A percentile compares a stretch with the other conserved stretches of the same genome.
phyloP scores from a whole-genome alignment of 2,329 filamentous ascomycete species.

The Colletotrichum gigasporum region DNA sequence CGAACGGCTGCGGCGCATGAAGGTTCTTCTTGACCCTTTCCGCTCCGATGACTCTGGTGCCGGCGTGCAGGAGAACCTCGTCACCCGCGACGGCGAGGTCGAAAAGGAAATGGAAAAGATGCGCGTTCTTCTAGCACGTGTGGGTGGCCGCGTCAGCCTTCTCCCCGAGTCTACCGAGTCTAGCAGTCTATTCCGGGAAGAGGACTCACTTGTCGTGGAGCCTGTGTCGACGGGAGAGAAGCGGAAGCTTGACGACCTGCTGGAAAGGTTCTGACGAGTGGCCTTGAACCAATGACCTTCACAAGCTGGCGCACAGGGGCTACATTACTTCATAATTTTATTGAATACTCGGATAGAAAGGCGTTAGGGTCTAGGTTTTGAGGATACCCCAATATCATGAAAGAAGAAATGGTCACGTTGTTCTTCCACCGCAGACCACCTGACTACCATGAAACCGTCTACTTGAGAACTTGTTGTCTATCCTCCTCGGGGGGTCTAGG shows the following conservation, averaged over 20 bases:
- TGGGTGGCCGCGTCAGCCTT: constrained; percentile 61
- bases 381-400: constrained; percentile 16
- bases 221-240: constrained; percentile 51
- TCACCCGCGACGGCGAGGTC: constrained; percentile 71
- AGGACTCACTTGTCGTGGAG: constrained; percentile 39
- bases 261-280: constrained; percentile 44
- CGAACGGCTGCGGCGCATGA: constrained; percentile 59
- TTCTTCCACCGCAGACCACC: background rate
- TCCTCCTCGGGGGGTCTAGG: background rate
- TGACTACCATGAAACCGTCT: no score
- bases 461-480: background rate
- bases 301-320: background rate
- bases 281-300: no score
- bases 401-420: background rate
- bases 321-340: background rate
- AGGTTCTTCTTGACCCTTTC: constrained; percentile 62
- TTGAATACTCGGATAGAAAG: background rate
- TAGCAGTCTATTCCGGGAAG: constrained; percentile 30
- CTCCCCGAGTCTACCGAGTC: constrained; percentile 40
- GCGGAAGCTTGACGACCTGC: constrained; percentile 51
- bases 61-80: constrained; percentile 71
- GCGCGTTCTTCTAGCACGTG: constrained; percentile 69
- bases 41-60: constrained; percentile 39
- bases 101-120: constrained; percentile 74
- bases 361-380: constrained; percentile 23